phyloP scores from a whole-genome alignment of 2,329 filamentous ascomycete genomes.

The Grosmannia clavigera region DNA sequence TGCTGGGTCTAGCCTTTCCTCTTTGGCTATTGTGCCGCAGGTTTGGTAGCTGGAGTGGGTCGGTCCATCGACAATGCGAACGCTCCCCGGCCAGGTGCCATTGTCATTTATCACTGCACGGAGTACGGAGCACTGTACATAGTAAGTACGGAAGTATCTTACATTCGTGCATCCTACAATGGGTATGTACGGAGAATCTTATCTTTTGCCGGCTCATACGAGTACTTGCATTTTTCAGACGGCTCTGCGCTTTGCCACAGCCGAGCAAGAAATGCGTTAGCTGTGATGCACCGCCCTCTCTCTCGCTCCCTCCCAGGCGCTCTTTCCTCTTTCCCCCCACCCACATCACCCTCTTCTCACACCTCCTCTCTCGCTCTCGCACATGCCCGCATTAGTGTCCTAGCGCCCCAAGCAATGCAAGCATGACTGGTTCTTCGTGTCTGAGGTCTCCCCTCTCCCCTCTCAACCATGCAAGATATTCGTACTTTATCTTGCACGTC shows the following conservation, averaged over 20 bases:
- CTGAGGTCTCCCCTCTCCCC: background rate
- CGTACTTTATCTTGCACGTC: background rate
- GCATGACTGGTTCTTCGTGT: background rate
- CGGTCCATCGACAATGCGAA: background rate
- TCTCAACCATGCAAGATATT: background rate
- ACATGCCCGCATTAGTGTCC: background rate
- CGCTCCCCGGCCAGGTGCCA: too few relatives aligned
- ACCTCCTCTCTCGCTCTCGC: background rate
- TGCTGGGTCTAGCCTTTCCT: background rate
- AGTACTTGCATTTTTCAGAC: too few relatives aligned
- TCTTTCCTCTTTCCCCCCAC: background rate
- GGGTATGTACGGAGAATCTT: too few relatives aligned
- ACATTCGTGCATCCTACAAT: too few relatives aligned
- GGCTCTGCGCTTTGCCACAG: too few relatives aligned
- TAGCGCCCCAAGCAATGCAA: background rate
- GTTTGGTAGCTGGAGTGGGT: background rate
- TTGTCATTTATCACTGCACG: too few relatives aligned
- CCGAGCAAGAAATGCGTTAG: background rate
- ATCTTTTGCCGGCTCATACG: too few relatives aligned
- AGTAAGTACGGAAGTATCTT: too few relatives aligned
- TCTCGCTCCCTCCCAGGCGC: background rate
- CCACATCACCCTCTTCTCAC: background rate
- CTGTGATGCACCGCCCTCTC: background rate
- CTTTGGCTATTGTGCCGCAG: background rate
- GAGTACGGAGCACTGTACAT: too few relatives aligned